Evolutionary conservation across 352 stramenopile genomes (phyloP), one percentile per base, ranked within the genome.

Genomic region (Plasmopara viticola): DNA sequence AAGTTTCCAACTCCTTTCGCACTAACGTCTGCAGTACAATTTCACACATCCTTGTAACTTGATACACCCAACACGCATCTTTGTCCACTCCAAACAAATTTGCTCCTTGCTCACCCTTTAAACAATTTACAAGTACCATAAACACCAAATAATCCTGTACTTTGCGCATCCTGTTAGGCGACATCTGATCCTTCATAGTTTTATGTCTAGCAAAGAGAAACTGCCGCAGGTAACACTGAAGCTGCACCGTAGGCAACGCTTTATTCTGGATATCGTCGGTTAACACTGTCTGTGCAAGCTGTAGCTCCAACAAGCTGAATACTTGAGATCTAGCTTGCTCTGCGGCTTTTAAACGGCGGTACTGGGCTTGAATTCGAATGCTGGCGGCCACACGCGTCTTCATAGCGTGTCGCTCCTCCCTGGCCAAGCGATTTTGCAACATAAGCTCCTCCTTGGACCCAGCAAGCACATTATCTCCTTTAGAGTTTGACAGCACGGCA

Each of bases 81-180:
- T 83, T 76, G 1, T 38, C 14, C 0, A 49, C 55, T 33, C 62
- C 45, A 6, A 84, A 34, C 1, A 78, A 25, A 46, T 67, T 77
- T 0, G 44, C 58, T 0, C 33, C 53, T 0, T 44, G 15, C 6
- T 61, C 45, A 14, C 68, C 76, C 28, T 61, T 62, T n/a, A 82
- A 46, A 25, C 68, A 62, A 33, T 69, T 86, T 50, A 84, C 65
- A 6, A 88, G 64, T 53, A 88, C 44, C 57, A 86, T 71, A 35
- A 74, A 68, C 9, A 86, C 61, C 30, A 88, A 30, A 48, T 85
- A 86, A 35, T 79, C 66, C 45, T 84, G 72, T 15, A 79, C 66
- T 48, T 75, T 78, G 1, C 56, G 53, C 51, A 83, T 60, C 13
- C 62, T 64, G 7, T 68, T 47, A 4, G n/a, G 28, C 2, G 20